These are phyloP conservation scores for Aspergillus sp. DNA, from an alignment of 2,329 filamentous ascomycete species.

Conservation along the genomic window DNA sequence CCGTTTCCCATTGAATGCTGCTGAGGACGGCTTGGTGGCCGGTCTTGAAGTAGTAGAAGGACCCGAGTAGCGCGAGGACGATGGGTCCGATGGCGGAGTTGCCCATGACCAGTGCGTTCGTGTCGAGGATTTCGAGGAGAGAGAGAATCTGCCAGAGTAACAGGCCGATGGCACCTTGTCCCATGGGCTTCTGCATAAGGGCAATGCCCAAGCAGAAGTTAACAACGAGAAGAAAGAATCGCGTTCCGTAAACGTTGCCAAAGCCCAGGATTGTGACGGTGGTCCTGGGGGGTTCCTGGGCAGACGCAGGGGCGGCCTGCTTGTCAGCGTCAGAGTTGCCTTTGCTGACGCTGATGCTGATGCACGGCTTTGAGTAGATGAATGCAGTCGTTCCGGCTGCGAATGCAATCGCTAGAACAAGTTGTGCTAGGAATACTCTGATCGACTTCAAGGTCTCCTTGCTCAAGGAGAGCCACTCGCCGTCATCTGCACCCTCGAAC, in stretches of 20 bases:
- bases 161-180: constrained; percentile 76
- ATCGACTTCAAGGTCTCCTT: constrained; percentile 67
- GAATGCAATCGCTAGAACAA: constrained; percentile 74
- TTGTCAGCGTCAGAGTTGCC: constrained; percentile 44
- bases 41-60: constrained; percentile 96
- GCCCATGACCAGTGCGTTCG: constrained; percentile 61
- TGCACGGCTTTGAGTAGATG: constrained; percentile 79
- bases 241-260: constrained; percentile 86
- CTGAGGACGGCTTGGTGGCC: constrained; percentile 87
- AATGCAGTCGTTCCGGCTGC: constrained; percentile 84
- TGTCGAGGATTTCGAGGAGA: constrained; percentile 63
- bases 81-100: constrained; percentile 73
- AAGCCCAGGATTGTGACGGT: constrained; percentile 82
- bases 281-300: constrained; percentile 36
- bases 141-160: constrained; percentile 88
- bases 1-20: constrained; percentile 93
- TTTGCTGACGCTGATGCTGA: constrained; percentile 65
- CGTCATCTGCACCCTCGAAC: constrained; percentile 79
- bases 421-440: constrained; percentile 76
- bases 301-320: constrained; percentile 29
- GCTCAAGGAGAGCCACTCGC: constrained; percentile 72
- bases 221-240: constrained; percentile 80
- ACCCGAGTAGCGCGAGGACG: constrained; percentile 82
- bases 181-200: constrained; percentile 92
- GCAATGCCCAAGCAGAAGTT: constrained; percentile 76